Evolutionary conservation across 352 stramenopile genomes (phyloP).

Genomic region (Pythium aristosporum): DNA sequence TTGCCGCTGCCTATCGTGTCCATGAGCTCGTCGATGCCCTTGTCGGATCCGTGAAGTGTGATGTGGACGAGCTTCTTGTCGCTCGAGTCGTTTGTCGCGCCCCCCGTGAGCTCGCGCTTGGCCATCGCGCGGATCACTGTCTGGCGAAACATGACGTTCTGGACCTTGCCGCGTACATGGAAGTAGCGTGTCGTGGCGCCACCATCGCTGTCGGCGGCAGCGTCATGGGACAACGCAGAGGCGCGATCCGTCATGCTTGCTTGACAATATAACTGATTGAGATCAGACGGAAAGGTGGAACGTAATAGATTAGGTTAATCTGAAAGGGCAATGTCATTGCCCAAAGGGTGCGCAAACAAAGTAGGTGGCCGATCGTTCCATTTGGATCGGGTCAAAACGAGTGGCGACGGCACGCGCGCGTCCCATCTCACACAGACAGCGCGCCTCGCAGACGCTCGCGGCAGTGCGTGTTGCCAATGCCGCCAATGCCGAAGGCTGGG

Average conservation of each 20-base stretch:
- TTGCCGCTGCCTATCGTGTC: constrained; percentile 41
- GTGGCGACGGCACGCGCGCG: background rate
- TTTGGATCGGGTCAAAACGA: background rate
- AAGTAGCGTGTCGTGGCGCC: constrained; percentile 35
- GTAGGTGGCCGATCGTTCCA: constrained; percentile 10
- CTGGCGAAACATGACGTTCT: constrained; percentile 84
- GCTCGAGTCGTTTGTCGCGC: constrained; percentile 63
- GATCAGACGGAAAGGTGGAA: background rate
- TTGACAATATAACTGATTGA: background rate
- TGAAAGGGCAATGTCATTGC: background rate
- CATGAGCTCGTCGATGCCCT: constrained; percentile 49
- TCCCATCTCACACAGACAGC: constrained; percentile 25
- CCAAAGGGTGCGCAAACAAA: constrained; percentile 1
- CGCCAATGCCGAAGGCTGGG: constrained; percentile 88
- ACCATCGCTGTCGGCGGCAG: background rate
- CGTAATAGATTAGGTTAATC: constrained; percentile 5
- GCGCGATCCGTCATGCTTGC: constrained; percentile 5
- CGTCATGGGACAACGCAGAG: background rate
- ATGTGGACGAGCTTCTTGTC: constrained; percentile 62
- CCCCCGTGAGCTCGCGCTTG: constrained; percentile 55
- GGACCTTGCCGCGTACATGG: constrained; percentile 67
- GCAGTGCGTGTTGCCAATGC: constrained; percentile 83
- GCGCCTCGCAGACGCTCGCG: constrained; percentile 44
- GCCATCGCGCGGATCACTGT: constrained; percentile 77
- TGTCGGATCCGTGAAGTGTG: constrained; percentile 46